These are phyloP conservation scores for Penicillium freii DNA, from an alignment of 2,329 filamentous ascomycete species.

Conservation along the genomic window DNA sequence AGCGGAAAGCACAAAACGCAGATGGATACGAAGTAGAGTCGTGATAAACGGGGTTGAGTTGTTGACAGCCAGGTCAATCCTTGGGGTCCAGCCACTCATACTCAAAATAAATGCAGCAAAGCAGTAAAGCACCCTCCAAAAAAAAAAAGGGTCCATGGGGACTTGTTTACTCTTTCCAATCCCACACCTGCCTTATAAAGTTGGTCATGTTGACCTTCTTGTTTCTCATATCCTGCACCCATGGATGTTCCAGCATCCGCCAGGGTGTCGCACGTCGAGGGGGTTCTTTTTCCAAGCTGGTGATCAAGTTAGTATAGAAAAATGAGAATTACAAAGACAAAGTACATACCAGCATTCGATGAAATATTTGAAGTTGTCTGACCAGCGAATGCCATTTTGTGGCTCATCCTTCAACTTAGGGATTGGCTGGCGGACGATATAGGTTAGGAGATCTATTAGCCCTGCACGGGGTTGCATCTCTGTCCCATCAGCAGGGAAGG, in stretches of 20 bases:
- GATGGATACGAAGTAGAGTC: constrained; percentile 7
- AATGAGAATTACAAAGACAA: background rate
- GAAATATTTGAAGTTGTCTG: constrained; percentile 97
- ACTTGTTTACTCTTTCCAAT: constrained; percentile 69
- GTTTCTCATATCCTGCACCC: constrained; percentile 93
- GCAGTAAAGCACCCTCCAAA: constrained; percentile 2
- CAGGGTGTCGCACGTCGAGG: constrained; percentile 85
- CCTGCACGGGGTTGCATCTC: constrained; percentile 92
- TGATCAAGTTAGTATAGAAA: constrained; percentile 17
- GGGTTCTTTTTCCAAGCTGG: constrained; percentile 89
- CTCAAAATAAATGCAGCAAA: constrained; percentile 14
- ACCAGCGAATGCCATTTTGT: constrained; percentile 86
- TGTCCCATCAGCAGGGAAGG: constrained; percentile 93
- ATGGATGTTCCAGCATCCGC: constrained; percentile 98
- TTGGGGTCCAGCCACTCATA: constrained; percentile 28
- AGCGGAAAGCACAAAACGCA: constrained; percentile 9
- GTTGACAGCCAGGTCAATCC: constrained; percentile 31
- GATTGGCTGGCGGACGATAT: constrained; percentile 93
- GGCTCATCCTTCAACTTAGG: constrained; percentile 95
- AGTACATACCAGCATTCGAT: constrained; percentile 87
- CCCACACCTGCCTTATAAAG: constrained; percentile 94
- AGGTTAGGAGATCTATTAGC: constrained; percentile 91
- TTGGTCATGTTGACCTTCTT: constrained; percentile 98
- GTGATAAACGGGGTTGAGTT: constrained; percentile 17
- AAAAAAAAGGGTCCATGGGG: background rate